Conservation (phyloP, 805 yeast genomes). For the Ogataea saltuana region DNA sequence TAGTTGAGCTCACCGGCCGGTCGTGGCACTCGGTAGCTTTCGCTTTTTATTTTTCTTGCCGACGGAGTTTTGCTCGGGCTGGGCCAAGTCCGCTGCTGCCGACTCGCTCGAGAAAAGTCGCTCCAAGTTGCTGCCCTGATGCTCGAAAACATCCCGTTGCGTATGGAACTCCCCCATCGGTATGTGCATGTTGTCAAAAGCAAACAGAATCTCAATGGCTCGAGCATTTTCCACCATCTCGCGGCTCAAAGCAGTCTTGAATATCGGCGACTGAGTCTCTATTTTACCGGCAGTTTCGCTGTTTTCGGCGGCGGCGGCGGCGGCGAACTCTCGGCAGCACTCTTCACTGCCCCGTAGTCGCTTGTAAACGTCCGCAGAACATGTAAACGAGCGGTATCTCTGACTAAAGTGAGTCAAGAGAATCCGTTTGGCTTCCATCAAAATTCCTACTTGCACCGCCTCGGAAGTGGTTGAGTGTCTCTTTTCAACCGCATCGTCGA, state of each 20-base stretch:
- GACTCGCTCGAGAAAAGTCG: slow-evolving; percentile 26
- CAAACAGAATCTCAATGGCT: slow-evolving; percentile 43
- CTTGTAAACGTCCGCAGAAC: slow-evolving; percentile 28
- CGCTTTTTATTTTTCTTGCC: background rate
- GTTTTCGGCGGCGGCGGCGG: slow-evolving; percentile 14
- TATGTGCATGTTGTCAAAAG: slow-evolving; percentile 67
- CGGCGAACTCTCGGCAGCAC: background rate
- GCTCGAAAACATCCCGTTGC: slow-evolving; percentile 32
- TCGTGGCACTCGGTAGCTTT: too few species aligned
- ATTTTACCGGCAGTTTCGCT: too few species aligned
- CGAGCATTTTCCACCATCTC: slow-evolving; percentile 29
- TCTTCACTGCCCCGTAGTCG: slow-evolving; percentile 23
- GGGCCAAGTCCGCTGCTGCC: slow-evolving; percentile 8
- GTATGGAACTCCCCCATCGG: slow-evolving; percentile 43
- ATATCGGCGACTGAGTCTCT: slow-evolving; percentile 27
- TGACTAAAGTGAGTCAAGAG: slow-evolving; percentile 92
- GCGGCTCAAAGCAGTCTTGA: slow-evolving; percentile 14
- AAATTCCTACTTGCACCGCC: slow-evolving; percentile 68
- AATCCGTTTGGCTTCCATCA: slow-evolving; percentile 71
- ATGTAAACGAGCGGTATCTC: slow-evolving; percentile 63
- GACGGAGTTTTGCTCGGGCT: slow-evolving; percentile 6
- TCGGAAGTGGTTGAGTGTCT: slow-evolving; percentile 88
- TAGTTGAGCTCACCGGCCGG: too few species aligned
- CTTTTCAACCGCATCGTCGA: slow-evolving; percentile 76
- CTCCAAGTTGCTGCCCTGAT: slow-evolving; percentile 32